Percentiles rank a stretch among this genome's conserved stretches.
Conservation (phyloP, 345 rosid genomes). For the Luvunga scandens region DNA sequence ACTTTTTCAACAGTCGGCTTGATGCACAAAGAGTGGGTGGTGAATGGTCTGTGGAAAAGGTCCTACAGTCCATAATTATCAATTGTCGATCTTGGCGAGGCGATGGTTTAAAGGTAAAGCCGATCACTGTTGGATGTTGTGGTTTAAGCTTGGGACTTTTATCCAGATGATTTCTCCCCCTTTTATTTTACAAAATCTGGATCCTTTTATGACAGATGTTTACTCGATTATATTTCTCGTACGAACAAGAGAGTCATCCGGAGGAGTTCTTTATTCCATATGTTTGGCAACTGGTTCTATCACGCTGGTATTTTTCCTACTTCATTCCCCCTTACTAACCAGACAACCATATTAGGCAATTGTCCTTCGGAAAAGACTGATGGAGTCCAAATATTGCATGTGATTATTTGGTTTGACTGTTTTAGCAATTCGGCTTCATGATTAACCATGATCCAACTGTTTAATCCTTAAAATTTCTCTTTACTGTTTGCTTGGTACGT, state of each 20-base stretch:
- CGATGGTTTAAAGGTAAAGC: slow-evolving; percentile 87
- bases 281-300: slow-evolving; percentile 75
- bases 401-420: not conserved
- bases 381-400: not conserved
- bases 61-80: slow-evolving; percentile 67
- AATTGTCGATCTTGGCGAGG: slow-evolving; percentile 93
- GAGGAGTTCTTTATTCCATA: slow-evolving; percentile 97
- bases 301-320: slow-evolving; percentile 52
- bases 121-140: not conserved
- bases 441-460: not conserved
- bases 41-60: slow-evolving; percentile 97
- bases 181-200: not conserved
- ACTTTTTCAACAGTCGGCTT: slow-evolving; percentile 86
- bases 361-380: not conserved
- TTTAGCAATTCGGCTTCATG: not conserved
- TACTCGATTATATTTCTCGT: slow-evolving; percentile 90
- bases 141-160: not conserved
- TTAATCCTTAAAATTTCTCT: not conserved
- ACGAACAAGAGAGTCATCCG: slow-evolving; percentile 97
- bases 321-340: not conserved
- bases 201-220: slow-evolving; percentile 61
- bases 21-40: slow-evolving; percentile 81
- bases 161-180: not conserved
- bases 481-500: not conserved
- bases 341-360: not conserved